phyloP scores from a whole-genome alignment of 352 stramenopile genomes.

The Pseudoperonospora humuli region DNA sequence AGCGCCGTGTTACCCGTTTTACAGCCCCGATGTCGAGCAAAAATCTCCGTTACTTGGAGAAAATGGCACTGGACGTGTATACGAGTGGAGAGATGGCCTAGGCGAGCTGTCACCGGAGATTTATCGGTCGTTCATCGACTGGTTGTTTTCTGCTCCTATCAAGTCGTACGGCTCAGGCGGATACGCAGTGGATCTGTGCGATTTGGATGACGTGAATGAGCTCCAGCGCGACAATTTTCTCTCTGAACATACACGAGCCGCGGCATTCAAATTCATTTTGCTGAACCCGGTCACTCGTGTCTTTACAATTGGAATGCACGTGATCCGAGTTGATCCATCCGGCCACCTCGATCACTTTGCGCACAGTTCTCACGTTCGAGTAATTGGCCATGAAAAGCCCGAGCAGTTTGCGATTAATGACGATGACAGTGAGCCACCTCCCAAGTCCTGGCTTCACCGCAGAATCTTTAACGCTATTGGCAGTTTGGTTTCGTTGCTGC shows the following conservation, averaged over 20 bases:
- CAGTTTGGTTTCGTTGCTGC: conserved; percentile 10
- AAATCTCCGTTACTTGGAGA: conserved; percentile 37
- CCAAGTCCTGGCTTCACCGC: conserved; percentile 3
- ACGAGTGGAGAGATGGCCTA: conserved; percentile 61
- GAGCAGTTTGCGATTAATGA: conserved; percentile 27
- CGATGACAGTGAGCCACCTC: not conserved
- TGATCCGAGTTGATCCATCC: conserved; percentile 73
- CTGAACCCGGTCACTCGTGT: conserved; percentile 86
- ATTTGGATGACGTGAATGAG: conserved; percentile 41
- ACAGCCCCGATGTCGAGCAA: conserved; percentile 42
- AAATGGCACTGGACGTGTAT: conserved; percentile 29
- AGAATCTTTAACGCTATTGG: conserved; percentile 17
- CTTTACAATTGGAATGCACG: conserved; percentile 81
- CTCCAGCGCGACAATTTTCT: conserved; percentile 69
- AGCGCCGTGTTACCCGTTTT: conserved; percentile 69
- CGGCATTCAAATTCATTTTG: conserved; percentile 81
- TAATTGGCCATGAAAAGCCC: conserved; percentile 64
- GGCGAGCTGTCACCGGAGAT: conserved; percentile 48
- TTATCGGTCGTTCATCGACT: conserved; percentile 46
- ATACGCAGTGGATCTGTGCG: conserved; percentile 69
- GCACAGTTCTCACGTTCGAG: conserved; percentile 74
- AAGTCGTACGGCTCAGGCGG: conserved; percentile 58
- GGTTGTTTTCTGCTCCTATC: conserved; percentile 32
- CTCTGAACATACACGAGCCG: conserved; percentile 68
- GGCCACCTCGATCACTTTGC: conserved; percentile 76